Conservation (phyloP, 169 alveolate genomes). For the Haemoproteus tartakovskyi region DNA sequence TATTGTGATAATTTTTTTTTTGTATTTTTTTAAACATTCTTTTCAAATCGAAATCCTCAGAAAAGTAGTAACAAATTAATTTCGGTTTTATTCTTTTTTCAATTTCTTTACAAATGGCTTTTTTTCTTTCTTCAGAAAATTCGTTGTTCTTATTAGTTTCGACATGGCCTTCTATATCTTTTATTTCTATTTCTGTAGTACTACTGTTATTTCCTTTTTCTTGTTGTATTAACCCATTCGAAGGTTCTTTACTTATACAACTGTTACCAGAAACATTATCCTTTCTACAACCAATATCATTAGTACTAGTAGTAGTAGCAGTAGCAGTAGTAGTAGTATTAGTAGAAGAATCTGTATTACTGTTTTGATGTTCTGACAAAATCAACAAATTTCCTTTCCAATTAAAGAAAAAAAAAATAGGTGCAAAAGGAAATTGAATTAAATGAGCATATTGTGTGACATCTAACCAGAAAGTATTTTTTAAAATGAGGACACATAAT, state of each 20-base stretch:
- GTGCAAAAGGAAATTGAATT: neutral
- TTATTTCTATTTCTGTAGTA: too few species aligned
- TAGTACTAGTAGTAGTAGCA: too few species aligned
- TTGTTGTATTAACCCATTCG: neutral
- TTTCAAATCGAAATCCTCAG: constrained; percentile 21
- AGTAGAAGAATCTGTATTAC: too few species aligned
- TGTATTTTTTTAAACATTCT: constrained; percentile 9
- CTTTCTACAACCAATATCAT: too few species aligned
- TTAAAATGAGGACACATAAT: constrained; percentile 11
- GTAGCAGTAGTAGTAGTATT: too few species aligned
- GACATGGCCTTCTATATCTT: neutral
- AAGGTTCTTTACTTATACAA: too few species aligned
- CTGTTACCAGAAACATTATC: too few species aligned
- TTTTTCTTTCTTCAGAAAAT: constrained; percentile 16
- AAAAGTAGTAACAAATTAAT: constrained; percentile 19
- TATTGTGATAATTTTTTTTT: too few species aligned
- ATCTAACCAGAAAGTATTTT: neutral
- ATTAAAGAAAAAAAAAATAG: constrained; percentile 4
- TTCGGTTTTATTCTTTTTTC: constrained; percentile 27
- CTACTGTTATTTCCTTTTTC: neutral
- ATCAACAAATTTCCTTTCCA: neutral
- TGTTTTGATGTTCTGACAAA: neutral
- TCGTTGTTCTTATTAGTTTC: neutral
- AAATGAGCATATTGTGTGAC: neutral
- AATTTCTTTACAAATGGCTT: constrained; percentile 12